Percentiles rank a stretch among this genome's conserved stretches.
phyloP scores from a whole-genome alignment of 139 green algal species.

The Picochlorum sp. region DNA sequence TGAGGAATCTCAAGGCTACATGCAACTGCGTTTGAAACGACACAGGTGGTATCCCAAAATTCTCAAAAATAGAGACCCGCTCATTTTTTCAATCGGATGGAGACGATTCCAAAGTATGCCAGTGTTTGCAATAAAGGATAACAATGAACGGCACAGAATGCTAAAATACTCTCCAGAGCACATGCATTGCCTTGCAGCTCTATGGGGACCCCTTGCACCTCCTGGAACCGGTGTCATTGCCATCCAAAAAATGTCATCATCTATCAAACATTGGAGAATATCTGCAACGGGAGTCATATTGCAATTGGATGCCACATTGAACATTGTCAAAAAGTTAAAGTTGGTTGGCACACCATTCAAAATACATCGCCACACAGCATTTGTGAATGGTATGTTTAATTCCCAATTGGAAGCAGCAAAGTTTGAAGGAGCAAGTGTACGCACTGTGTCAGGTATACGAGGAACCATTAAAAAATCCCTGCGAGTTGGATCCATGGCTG shows the following conservation, averaged over 20 bases:
- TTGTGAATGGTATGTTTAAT: conserved; percentile 94
- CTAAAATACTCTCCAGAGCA: conserved; percentile 98
- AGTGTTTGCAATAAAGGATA: conserved; percentile 80
- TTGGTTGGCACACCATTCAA: conserved; percentile 83
- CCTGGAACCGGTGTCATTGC: conserved; percentile 70
- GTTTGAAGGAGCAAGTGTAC: conserved; percentile 83
- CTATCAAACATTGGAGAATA: conserved; percentile 65
- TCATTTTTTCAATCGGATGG: conserved; percentile 90
- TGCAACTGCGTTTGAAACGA: conserved; percentile 77
- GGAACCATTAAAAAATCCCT: conserved; percentile 93
- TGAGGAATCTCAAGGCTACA: conserved; percentile 77
- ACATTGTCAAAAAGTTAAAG: conserved; percentile 95
- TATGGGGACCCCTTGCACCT: conserved; percentile 74
- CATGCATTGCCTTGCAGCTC: conserved; percentile 85
- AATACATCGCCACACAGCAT: conserved; percentile 84
- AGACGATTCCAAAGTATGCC: conserved; percentile 87
- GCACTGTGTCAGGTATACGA: conserved; percentile 86
- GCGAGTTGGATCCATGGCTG: conserved; percentile 27
- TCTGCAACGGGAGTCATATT: conserved; percentile 86
- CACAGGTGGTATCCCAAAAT: conserved; percentile 71
- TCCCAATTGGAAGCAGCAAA: conserved; percentile 65
- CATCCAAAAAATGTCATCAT: conserved; percentile 38
- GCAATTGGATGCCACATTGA: conserved; percentile 70
- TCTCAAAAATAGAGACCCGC: conserved; percentile 89
- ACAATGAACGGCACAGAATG: conserved; percentile 74